These are phyloP conservation scores for Ophiostoma himal-ulmi DNA, from an alignment of 2,329 filamentous ascomycete species.

Conservation along the genomic window DNA sequence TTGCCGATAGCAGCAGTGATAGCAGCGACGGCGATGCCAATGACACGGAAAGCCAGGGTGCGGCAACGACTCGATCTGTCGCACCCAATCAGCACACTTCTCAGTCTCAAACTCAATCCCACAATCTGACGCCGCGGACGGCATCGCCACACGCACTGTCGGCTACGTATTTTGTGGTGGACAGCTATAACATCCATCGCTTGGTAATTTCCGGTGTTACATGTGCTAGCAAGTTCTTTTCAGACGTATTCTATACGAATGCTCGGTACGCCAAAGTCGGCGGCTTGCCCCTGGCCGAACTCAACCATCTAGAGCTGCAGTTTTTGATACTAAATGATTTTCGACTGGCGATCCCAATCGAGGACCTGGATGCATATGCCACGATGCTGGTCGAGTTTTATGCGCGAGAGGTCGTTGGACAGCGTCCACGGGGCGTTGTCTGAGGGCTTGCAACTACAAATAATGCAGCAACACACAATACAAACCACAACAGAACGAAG, in stretches of 20 bases:
- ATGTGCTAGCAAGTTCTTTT: constrained; percentile 99
- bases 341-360: constrained; percentile 82
- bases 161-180: constrained; percentile 76
- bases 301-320: constrained; percentile 94
- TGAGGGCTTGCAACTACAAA: neutral
- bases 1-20: constrained; percentile 39
- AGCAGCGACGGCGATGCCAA: constrained; percentile 23
- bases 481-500: neutral
- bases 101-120: neutral
- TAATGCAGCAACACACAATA: neutral
- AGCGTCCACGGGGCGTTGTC: constrained; percentile 28
- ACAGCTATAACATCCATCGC: constrained; percentile 98
- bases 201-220: constrained; percentile 95
- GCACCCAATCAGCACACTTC: neutral
- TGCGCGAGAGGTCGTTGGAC: constrained; percentile 72
- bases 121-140: neutral
- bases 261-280: constrained; percentile 99
- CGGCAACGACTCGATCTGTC: neutral
- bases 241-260: constrained; percentile 97
- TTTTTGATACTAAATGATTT: constrained; percentile 96
- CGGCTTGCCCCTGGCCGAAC: constrained; percentile 80
- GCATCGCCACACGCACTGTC: constrained; percentile 3
- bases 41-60: neutral
- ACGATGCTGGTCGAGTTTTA: constrained; percentile 99
- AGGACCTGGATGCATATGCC: constrained; percentile 93